Conservation (phyloP, 2,329 filamentous ascomycete species). For the Alternaria triticina region DNA sequence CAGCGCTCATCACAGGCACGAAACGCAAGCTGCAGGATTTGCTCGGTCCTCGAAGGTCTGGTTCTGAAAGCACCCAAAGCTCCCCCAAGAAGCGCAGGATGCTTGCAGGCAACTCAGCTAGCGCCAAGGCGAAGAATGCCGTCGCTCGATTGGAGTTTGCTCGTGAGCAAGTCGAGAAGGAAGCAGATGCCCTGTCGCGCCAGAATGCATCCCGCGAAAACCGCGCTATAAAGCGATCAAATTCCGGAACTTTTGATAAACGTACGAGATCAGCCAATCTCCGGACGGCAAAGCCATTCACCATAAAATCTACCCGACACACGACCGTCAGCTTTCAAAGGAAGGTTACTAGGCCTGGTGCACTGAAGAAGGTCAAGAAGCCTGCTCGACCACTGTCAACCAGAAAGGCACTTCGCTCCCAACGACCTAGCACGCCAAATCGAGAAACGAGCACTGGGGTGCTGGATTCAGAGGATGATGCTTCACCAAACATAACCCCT, state of each 20-base stretch:
- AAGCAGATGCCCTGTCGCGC: slow-evolving; percentile 35
- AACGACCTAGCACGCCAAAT: slow-evolving; percentile 26
- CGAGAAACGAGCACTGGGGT: slow-evolving; percentile 9
- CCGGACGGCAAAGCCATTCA: slow-evolving; percentile 12
- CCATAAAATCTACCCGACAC: slow-evolving; percentile 24
- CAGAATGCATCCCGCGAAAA: slow-evolving; percentile 42
- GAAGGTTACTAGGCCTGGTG: slow-evolving; percentile 28
- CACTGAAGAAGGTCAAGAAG: slow-evolving; percentile 32
- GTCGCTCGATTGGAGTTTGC: slow-evolving; percentile 25
- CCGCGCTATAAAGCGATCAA: slow-evolving; percentile 38
- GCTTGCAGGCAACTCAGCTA: slow-evolving; percentile 18
- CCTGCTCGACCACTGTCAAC: slow-evolving; percentile 14
- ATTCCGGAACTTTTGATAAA: slow-evolving; percentile 16
- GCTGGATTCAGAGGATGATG: slow-evolving; percentile 26
- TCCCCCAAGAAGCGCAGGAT: slow-evolving; percentile 44
- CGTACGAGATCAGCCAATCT: slow-evolving; percentile 15
- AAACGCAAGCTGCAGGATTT: slow-evolving; percentile 46
- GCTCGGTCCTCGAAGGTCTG: slow-evolving; percentile 25
- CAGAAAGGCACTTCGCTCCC: slow-evolving; percentile 21
- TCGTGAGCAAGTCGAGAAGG: slow-evolving; percentile 33
- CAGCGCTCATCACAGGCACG: slow-evolving; percentile 37
- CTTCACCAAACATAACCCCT: slow-evolving; percentile 45
- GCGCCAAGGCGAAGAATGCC: slow-evolving; percentile 35
- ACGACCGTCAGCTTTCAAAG: slow-evolving; percentile 34
- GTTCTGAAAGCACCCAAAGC: slow-evolving; percentile 30